These are phyloP conservation scores for Deuterostichococcus epilithicus DNA, from an alignment of 139 green algal genomes.

Conservation along the genomic window DNA sequence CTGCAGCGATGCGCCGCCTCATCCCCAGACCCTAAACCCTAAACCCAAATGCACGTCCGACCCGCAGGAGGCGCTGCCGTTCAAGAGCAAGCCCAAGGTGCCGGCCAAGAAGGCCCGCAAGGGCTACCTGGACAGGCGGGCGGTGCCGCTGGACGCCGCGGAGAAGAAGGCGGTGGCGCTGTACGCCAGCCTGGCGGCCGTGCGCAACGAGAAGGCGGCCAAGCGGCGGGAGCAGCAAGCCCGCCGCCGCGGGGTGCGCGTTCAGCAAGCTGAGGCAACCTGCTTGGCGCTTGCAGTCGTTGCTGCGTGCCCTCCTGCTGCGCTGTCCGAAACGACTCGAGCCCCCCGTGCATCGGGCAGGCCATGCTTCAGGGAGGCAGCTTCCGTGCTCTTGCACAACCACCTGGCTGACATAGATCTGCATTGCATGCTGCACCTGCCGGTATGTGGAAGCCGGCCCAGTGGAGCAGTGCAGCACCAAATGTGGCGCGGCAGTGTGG, in stretches of 20 bases:
- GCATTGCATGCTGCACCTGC: background rate
- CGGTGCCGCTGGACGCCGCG: conserved; percentile 59
- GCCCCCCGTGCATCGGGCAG: background rate
- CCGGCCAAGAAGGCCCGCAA: conserved; percentile 76
- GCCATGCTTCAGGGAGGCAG: background rate
- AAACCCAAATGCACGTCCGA: background rate
- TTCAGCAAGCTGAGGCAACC: background rate
- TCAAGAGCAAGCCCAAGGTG: conserved; percentile 78
- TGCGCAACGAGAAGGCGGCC: conserved; percentile 83
- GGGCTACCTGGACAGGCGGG: conserved; percentile 50
- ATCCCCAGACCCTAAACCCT: background rate
- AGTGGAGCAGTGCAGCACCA: background rate
- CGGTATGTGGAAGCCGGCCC: background rate
- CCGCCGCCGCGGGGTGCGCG: conserved; percentile 21
- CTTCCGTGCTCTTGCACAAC: too few relatives aligned
- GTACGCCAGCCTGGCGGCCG: conserved; percentile 90
- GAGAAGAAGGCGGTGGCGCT: conserved; percentile 57
- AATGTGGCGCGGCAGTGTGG: background rate
- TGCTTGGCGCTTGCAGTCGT: background rate
- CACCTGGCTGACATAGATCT: background rate
- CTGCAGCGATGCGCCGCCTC: background rate
- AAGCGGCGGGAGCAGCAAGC: conserved; percentile 58
- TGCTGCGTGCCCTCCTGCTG: conserved; percentile 3
- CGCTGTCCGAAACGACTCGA: background rate
- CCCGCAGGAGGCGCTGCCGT: conserved; percentile 77